These are phyloP conservation scores for Fusarium tricinctum DNA, from an alignment of 2,329 filamentous ascomycete species.

Conservation along the genomic window DNA sequence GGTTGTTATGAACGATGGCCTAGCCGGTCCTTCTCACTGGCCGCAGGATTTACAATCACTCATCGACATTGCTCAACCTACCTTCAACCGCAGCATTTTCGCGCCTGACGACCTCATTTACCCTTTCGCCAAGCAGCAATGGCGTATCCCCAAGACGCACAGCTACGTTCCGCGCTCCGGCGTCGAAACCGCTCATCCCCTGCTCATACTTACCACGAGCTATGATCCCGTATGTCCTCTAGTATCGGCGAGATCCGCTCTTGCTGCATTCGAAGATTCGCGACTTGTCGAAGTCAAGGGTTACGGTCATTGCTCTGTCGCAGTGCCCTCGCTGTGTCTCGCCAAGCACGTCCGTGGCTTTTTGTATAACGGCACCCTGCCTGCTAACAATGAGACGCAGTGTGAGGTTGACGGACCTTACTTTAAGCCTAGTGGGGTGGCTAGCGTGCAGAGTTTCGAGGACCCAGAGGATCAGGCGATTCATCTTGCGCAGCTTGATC, in stretches of 20 bases:
- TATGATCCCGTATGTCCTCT: conserved; percentile 66
- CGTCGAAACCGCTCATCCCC: conserved; percentile 54
- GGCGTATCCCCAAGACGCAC: conserved; percentile 51
- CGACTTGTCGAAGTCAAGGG: conserved; percentile 58
- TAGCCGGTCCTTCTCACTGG: conserved; percentile 48
- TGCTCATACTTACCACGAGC: conserved; percentile 52
- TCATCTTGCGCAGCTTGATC: conserved; percentile 36
- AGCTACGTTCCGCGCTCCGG: conserved; percentile 42
- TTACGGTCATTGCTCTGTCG: conserved; percentile 60
- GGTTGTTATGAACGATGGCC: conserved; percentile 50
- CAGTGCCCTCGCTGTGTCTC: conserved; percentile 56
- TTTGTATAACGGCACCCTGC: conserved; percentile 57
- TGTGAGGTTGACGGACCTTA: conserved; percentile 58
- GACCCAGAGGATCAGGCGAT: conserved; percentile 37
- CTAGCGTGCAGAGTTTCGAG: conserved; percentile 1
- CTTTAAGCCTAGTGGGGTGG: conserved; percentile 47
- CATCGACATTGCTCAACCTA: conserved; percentile 54
- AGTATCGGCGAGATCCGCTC: conserved; percentile 55
- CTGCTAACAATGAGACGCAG: conserved; percentile 50
- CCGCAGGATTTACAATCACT: conserved; percentile 52
- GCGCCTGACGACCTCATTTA: conserved; percentile 50
- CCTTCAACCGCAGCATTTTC: conserved; percentile 54
- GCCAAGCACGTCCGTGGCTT: conserved; percentile 55
- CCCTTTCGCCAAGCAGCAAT: conserved; percentile 51
- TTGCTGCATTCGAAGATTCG: conserved; percentile 55